Evolutionary conservation across 202 grass and related monocot genomes (phyloP).

Genomic region (Panicum virgatum): DNA sequence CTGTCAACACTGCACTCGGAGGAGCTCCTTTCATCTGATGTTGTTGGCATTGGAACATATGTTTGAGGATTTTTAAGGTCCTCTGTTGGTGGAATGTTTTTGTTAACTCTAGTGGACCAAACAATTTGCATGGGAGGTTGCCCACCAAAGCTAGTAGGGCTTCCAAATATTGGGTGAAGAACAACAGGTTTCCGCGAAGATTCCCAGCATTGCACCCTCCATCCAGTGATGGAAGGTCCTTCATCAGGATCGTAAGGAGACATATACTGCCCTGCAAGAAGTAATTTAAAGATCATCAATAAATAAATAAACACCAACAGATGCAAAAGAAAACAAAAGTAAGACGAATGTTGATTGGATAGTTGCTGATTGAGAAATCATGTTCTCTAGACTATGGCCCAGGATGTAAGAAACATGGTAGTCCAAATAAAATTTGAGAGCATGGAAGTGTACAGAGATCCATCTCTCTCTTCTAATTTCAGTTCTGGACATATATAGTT

Average conservation of each 20-base stretch:
- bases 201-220: conserved; percentile 98
- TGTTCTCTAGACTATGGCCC: conserved; percentile 7
- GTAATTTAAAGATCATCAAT: conserved; percentile 26
- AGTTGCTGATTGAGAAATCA: conserved; percentile 5
- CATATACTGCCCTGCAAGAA: conserved; percentile 91
- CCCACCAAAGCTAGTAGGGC: conserved; percentile 74
- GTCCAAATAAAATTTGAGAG: background rate
- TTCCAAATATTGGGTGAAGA: conserved; percentile 99
- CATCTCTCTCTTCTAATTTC: background rate
- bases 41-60: conserved; percentile 64
- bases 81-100: conserved; percentile 90
- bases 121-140: conserved; percentile 96
- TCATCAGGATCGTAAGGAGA: conserved; percentile 99
- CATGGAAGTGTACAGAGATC: background rate
- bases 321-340: background rate
- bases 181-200: conserved; percentile 94
- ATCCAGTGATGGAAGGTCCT: conserved; percentile 98
- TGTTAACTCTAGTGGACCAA: conserved; percentile 94
- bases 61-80: conserved; percentile 90
- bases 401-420: conserved; percentile 2
- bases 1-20: conserved; percentile 96
- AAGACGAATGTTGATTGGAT: background rate
- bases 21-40: conserved; percentile 84
- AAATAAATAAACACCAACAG: conserved; percentile 11
- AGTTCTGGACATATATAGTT: background rate